Percentiles rank a stretch among this genome's conserved stretches.
Evolutionary conservation across 371 early-diverging fungal genomes (phyloP).

Genomic region (Mortierella sp.): DNA sequence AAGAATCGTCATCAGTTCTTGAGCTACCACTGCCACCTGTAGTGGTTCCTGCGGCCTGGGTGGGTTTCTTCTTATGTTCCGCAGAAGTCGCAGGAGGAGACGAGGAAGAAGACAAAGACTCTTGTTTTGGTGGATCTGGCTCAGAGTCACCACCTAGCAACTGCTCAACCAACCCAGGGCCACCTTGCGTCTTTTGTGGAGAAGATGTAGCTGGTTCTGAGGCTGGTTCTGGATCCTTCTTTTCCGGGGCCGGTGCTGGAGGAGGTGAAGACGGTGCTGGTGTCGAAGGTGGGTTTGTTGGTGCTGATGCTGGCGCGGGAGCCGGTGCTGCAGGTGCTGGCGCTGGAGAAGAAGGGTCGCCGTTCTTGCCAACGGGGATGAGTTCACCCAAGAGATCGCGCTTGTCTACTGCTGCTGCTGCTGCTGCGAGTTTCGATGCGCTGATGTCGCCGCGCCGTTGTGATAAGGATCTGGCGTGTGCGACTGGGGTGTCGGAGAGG

Average conservation of each 20-base stretch:
- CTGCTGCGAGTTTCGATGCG: not conserved
- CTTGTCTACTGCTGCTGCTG: not conserved
- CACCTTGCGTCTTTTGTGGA: not conserved
- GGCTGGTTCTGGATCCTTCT: not conserved
- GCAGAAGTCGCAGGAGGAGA: not conserved
- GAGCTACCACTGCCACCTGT: not conserved
- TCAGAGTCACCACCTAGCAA: not conserved
- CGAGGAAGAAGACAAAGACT: not conserved
- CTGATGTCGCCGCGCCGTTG: not conserved
- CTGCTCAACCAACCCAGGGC: not conserved
- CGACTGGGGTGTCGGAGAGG: not conserved
- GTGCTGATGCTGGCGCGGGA: not conserved
- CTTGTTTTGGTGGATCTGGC: not conserved
- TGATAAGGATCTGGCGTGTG: not conserved
- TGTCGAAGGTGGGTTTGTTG: not conserved
- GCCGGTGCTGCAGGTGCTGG: not conserved
- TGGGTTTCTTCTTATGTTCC: not conserved
- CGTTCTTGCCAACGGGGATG: not conserved
- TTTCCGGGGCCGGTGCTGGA: not conserved
- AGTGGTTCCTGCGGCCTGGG: not conserved
- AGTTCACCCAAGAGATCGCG: slow-evolving; percentile 13
- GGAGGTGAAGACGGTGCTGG: not conserved
- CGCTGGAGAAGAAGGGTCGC: not conserved
- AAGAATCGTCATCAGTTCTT: not conserved
- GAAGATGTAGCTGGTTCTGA: not conserved